Evolutionary conservation across 2,329 filamentous ascomycete genomes (phyloP).

Genomic region (Teratosphaeriaceae sp.): DNA sequence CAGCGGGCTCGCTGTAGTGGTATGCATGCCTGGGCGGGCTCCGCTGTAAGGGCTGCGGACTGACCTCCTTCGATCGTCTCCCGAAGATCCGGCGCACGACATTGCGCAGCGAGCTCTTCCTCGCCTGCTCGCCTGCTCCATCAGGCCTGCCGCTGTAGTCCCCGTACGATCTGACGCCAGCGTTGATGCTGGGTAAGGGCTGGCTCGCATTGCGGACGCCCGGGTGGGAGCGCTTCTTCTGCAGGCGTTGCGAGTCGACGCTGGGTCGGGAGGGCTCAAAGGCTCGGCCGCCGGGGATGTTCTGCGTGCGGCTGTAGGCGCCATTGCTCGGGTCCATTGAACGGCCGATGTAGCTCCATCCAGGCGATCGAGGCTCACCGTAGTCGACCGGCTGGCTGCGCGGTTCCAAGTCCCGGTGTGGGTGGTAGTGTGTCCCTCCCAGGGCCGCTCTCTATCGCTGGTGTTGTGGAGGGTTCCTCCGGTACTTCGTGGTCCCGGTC

Average conservation of each 20-base stretch:
- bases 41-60: conserved; percentile 1
- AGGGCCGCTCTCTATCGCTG: too few relatives aligned
- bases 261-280: conserved; percentile 13
- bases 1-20: conserved; percentile 24
- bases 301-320: conserved; percentile 11
- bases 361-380: conserved; percentile 8
- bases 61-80: conserved; percentile 23
- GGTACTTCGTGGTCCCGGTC: too few relatives aligned
- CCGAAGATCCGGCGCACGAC: conserved; percentile 32
- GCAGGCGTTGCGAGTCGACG: conserved; percentile 15
- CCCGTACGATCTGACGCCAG: conserved; percentile 1
- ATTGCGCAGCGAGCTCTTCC: conserved; percentile 30
- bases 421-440: too few relatives aligned
- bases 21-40: conserved; percentile 25
- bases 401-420: too few relatives aligned
- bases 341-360: conserved; percentile 18
- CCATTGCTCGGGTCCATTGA: conserved; percentile 22
- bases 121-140: conserved; percentile 11
- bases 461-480: too few relatives aligned
- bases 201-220: conserved; percentile 17
- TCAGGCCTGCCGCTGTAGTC: not conserved
- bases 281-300: conserved; percentile 5
- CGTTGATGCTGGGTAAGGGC: conserved; percentile 6
- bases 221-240: conserved; percentile 19
- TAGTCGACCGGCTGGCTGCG: too few relatives aligned